Evolutionary conservation across 208 protist genomes (phyloP).

Genomic region (Porcisia deanei): DNA sequence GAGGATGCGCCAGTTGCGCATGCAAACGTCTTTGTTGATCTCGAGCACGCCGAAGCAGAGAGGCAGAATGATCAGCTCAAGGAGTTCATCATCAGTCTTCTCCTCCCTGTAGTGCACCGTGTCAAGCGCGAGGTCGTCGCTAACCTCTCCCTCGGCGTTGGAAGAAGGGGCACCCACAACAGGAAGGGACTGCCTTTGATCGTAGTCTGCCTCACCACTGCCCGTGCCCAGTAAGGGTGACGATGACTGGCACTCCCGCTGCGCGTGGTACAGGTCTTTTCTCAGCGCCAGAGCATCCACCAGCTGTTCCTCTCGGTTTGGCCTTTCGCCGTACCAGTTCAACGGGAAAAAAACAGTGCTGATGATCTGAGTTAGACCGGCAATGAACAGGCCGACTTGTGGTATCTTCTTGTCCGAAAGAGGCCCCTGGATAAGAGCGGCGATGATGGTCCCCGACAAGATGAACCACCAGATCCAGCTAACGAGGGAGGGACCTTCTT

Average conservation of each 20-base stretch:
- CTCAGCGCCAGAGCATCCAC: conserved; percentile 34
- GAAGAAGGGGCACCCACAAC: conserved; percentile 1
- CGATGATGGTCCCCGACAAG: conserved; percentile 49
- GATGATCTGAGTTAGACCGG: conserved; percentile 55
- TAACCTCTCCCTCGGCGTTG: background rate
- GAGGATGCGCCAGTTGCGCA: conserved; percentile 54
- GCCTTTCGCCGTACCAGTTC: conserved; percentile 76
- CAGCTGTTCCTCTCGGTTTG: conserved; percentile 53
- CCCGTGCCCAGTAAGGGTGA: background rate
- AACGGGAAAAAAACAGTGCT: conserved; percentile 53
- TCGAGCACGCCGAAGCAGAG: conserved; percentile 51
- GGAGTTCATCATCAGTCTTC: conserved; percentile 8
- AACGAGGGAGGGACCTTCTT: conserved; percentile 54
- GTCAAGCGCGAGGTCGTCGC: conserved; percentile 12
- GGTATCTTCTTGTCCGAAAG: conserved; percentile 46
- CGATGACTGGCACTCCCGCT: background rate
- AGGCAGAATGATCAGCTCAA: conserved; percentile 8
- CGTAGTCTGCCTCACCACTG: conserved; percentile 3
- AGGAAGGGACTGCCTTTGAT: conserved; percentile 9
- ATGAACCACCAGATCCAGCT: conserved; percentile 82
- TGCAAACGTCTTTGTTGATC: conserved; percentile 59
- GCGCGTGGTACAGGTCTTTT: conserved; percentile 23
- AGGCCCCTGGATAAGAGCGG: conserved; percentile 53
- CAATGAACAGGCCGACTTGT: conserved; percentile 57
- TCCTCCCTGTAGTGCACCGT: conserved; percentile 11